phyloP scores from a whole-genome alignment of 2,329 filamentous ascomycete genomes.

The Aspergillus sp. region DNA sequence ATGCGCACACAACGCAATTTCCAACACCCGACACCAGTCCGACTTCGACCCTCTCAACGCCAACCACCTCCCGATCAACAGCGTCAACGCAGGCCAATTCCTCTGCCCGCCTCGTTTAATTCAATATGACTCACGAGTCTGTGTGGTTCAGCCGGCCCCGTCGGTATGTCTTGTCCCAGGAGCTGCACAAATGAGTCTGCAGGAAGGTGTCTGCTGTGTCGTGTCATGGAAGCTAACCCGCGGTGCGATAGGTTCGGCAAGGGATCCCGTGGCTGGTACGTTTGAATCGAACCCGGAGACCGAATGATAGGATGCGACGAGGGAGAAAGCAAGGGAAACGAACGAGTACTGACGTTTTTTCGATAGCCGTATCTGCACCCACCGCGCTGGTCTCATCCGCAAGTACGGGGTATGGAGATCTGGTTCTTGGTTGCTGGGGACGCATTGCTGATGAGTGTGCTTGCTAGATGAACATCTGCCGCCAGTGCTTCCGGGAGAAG shows the following conservation, averaged over 20 bases:
- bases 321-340: conserved; percentile 8
- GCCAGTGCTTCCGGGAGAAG: conserved; percentile 62
- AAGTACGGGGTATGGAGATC: conserved; percentile 66
- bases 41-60: conserved; percentile 17
- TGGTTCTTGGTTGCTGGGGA: background rate
- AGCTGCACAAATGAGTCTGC: conserved; percentile 3
- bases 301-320: conserved; percentile 5
- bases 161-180: conserved; percentile 48
- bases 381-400: conserved; percentile 98
- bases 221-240: conserved; percentile 15
- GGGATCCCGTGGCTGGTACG: conserved; percentile 88
- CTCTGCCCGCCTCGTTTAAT: conserved; percentile 30
- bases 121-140: conserved; percentile 81
- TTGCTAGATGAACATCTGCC: conserved; percentile 48
- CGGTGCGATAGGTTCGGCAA: conserved; percentile 55
- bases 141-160: conserved; percentile 99
- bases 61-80: conserved; percentile 25
- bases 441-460: too few relatives aligned
- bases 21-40: conserved; percentile 20
- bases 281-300: conserved; percentile 16
- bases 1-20: conserved; percentile 4
- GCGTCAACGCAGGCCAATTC: conserved; percentile 21
- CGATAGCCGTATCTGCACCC: conserved; percentile 70
- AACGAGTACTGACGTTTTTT: conserved; percentile 17
- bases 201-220: too few relatives aligned